phyloP scores from a whole-genome alignment of 441 rosid species.

The Francoa sonchifolia region DNA sequence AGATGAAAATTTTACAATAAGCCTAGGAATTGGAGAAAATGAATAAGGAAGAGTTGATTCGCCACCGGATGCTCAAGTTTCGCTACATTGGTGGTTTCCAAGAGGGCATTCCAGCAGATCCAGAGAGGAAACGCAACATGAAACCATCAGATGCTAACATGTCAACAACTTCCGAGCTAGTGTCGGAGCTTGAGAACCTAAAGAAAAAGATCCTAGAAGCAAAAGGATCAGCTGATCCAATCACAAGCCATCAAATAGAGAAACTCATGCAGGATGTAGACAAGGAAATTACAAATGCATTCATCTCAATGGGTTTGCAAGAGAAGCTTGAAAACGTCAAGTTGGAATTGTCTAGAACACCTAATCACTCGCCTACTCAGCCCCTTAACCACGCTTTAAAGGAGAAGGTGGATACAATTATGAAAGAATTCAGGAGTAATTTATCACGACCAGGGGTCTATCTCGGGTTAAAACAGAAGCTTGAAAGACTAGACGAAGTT shows the following conservation, averaged over 20 bases:
- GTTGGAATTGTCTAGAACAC: constrained; percentile 28
- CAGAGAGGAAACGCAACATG: constrained; percentile 48
- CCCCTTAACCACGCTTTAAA: constrained; percentile 13
- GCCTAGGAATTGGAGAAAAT: constrained; percentile 52
- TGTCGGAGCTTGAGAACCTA: constrained; percentile 50
- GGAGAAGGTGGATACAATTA: constrained; percentile 21
- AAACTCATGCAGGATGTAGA: constrained; percentile 32
- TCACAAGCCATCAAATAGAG: constrained; percentile 19
- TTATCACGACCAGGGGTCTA: constrained; percentile 31
- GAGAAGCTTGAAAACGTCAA: constrained; percentile 28
- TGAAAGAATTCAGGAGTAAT: constrained; percentile 23
- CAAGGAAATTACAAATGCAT: constrained; percentile 25
- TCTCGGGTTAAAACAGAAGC: constrained; percentile 36
- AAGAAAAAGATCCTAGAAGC: constrained; percentile 30
- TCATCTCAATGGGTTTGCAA: constrained; percentile 31
- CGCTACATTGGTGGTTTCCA: constrained; percentile 56
- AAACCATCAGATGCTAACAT: constrained; percentile 28
- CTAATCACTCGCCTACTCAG: constrained; percentile 11
- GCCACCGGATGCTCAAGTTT: constrained; percentile 58
- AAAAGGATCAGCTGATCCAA: constrained; percentile 16
- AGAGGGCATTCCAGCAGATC: constrained; percentile 46
- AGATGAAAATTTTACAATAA: too few relatives aligned
- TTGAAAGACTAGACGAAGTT: constrained; percentile 26
- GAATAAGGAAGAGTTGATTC: constrained; percentile 46
- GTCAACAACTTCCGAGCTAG: constrained; percentile 31